Percentiles rank a stretch among this genome's conserved stretches.
These are phyloP conservation scores for Cryptococcus sp. DNA, from an alignment of 1,284 basidiomycete genomes.

Conservation along the genomic window DNA sequence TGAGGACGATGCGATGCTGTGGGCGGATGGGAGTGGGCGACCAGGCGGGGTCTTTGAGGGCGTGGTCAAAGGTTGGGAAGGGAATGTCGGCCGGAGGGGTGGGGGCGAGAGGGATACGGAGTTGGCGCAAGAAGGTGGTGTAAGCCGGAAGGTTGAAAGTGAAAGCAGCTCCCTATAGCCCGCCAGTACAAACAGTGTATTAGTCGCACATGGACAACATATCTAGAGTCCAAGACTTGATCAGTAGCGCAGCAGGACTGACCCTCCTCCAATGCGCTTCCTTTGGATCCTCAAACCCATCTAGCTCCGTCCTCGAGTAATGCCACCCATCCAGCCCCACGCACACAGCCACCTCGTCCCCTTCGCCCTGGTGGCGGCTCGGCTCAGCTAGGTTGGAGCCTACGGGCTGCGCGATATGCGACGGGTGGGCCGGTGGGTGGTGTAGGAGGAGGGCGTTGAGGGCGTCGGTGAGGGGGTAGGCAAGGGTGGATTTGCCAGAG, in stretches of 20 bases:
- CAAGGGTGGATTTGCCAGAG: slow-evolving; percentile 54
- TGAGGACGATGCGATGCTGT: slow-evolving; percentile 67
- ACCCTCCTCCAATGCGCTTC: slow-evolving; percentile 34
- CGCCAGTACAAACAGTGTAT: not conserved
- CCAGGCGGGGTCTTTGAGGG: slow-evolving; percentile 53
- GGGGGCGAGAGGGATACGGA: slow-evolving; percentile 55
- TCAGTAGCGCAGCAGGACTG: slow-evolving; percentile 50
- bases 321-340: slow-evolving; percentile 57
- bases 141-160: slow-evolving; percentile 57
- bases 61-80: slow-evolving; percentile 53
- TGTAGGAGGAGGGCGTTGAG: slow-evolving; percentile 39
- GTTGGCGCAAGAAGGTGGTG: slow-evolving; percentile 66
- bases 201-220: slow-evolving; percentile 52
- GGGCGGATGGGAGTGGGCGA: slow-evolving; percentile 58
- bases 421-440: slow-evolving; percentile 1
- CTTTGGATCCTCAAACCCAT: slow-evolving; percentile 29
- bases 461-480: slow-evolving; percentile 45
- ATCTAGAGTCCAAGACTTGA: too few species aligned
- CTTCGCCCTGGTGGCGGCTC: slow-evolving; percentile 5
- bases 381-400: slow-evolving; percentile 4
- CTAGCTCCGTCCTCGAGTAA: slow-evolving; percentile 47
- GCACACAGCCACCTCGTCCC: slow-evolving; percentile 40
- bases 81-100: slow-evolving; percentile 51
- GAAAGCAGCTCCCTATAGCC: slow-evolving; percentile 49
- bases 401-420: slow-evolving; percentile 1